Evolutionary conservation across 495 filamentous ascomycete species (phyloP).

Genomic region (Daldinia loculata): DNA sequence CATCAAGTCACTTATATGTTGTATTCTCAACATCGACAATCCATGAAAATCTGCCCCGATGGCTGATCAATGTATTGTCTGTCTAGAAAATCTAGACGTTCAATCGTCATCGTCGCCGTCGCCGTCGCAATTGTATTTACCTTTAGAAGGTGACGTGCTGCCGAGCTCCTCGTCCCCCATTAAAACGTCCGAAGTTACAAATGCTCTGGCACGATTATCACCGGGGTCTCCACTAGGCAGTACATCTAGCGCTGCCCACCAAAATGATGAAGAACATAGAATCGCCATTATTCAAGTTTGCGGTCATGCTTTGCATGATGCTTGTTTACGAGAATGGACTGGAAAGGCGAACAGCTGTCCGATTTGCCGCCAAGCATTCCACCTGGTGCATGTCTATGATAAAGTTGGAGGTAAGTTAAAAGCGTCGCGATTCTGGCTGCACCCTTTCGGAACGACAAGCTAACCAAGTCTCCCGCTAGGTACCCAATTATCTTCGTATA

Average conservation of each 20-base stretch:
- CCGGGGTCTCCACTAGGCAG: constrained; percentile 52
- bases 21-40: constrained; percentile 43
- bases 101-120: constrained; percentile 44
- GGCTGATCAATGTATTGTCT: constrained; percentile 96
- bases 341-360: constrained; percentile 97
- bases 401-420: constrained; percentile 74
- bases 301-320: constrained; percentile 88
- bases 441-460: constrained; percentile 17
- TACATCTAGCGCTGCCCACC: constrained; percentile 34
- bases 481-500: constrained; percentile 76
- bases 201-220: constrained; percentile 46
- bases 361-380: constrained; percentile 91
- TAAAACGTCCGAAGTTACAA: constrained; percentile 24
- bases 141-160: constrained; percentile 19
- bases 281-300: constrained; percentile 70
- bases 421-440: constrained; percentile 14
- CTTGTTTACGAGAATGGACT: constrained; percentile 90
- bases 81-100: constrained; percentile 84
- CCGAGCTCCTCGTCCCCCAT: constrained; percentile 22
- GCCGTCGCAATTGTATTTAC: constrained; percentile 33
- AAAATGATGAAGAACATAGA: constrained; percentile 43
- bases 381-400: constrained; percentile 83
- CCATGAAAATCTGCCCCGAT: constrained; percentile 58
- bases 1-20: constrained; percentile 49
- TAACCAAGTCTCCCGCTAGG: constrained; percentile 60